Base-by-base conservation (phyloP, 2,329 filamentous ascomycete genomes). In the Myriangium duriaei region DNA sequence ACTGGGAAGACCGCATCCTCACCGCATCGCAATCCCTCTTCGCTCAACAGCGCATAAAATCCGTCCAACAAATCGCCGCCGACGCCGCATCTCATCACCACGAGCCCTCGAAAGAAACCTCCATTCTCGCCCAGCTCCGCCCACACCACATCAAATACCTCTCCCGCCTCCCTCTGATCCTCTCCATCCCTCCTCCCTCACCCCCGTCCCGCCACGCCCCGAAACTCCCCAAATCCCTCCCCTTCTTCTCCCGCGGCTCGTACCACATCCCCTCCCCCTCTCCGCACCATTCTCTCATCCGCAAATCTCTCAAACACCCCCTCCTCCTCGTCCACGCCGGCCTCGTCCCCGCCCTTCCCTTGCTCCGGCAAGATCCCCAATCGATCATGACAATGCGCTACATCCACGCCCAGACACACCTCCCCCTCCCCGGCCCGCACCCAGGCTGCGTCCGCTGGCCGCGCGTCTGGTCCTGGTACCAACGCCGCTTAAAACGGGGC, bases 351-450 rank as follows among this genome's bases (percentile, higher is more conserved):
- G 80, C 77, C 4, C 62, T 93, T 1, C 58, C 71, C 1, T 65
- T 93, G 11, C 67, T 78, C 32, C 64, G 71, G 36, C 88, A 80
- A 49, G 74, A 95, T 56, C 80, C 86, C 0, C 77, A 74, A 57
- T 78, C 80, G 36, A 81, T 82, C 29, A 95, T 95, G 86, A 91
- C 85, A 54, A 92, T 98, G 83, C 76, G 86, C 40, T 82, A 77
- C 5, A 72, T 94, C 38, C 68, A 81, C 47, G 68, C 76, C 12
- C 61, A 67, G 9, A 76, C 73, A 9, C 69, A 74, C 42, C 60
- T 73, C 10, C 76, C 75, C 3, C 73, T 64, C 37, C 33, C 26
- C 15, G 28, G 6, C 29, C 34, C 28, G 17, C 17, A 13, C 30
- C 21, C 15, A 21, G 32, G 15, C 32, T 19, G 30, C 35, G 66